Percentiles rank a stretch among this genome's conserved stretches.
Conservation (phyloP, 768 basidiomycete species). For the Leccinum sublutescens region DNA sequence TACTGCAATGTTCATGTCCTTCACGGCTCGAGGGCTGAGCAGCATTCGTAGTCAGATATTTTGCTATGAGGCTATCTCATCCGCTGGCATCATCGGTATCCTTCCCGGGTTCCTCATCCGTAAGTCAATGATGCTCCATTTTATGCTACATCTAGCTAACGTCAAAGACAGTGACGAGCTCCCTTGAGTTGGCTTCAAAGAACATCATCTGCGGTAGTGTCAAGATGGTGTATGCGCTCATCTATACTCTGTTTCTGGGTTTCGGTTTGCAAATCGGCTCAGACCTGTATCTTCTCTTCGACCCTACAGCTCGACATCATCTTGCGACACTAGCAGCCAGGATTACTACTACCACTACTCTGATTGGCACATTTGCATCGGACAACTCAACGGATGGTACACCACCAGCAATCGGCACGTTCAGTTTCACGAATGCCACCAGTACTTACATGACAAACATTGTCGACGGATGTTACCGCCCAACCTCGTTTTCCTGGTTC, state of each 20-base stretch:
- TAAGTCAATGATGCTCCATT: constrained; percentile 34
- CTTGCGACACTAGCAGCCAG: constrained; percentile 54
- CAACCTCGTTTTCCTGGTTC: constrained; percentile 65
- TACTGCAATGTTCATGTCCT: constrained; percentile 77
- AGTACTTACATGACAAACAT: constrained; percentile 47
- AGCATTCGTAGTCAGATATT: constrained; percentile 76
- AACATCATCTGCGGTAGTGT: constrained; percentile 84
- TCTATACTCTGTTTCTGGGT: constrained; percentile 81
- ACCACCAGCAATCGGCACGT: constrained; percentile 55
- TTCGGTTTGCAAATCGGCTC: constrained; percentile 85
- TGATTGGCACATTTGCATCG: constrained; percentile 68
- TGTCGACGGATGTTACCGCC: constrained; percentile 69
- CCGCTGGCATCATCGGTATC: constrained; percentile 82
- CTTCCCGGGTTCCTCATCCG: constrained; percentile 86
- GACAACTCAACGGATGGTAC: constrained; percentile 47
- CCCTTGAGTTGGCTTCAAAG: constrained; percentile 80
- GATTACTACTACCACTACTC: constrained; percentile 45
- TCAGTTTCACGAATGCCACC: constrained; percentile 61
- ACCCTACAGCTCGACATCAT: constrained; percentile 50
- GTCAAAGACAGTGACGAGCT: constrained; percentile 62
- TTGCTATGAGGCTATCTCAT: constrained; percentile 91
- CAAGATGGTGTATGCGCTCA: constrained; percentile 87
- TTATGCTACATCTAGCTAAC: constrained; percentile 2
- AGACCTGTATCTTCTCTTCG: constrained; percentile 74
- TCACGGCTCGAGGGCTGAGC: constrained; percentile 77